These are phyloP conservation scores for Cyclotella cryptica DNA, from an alignment of 108 stramenopile genomes.

Conservation along the genomic window DNA sequence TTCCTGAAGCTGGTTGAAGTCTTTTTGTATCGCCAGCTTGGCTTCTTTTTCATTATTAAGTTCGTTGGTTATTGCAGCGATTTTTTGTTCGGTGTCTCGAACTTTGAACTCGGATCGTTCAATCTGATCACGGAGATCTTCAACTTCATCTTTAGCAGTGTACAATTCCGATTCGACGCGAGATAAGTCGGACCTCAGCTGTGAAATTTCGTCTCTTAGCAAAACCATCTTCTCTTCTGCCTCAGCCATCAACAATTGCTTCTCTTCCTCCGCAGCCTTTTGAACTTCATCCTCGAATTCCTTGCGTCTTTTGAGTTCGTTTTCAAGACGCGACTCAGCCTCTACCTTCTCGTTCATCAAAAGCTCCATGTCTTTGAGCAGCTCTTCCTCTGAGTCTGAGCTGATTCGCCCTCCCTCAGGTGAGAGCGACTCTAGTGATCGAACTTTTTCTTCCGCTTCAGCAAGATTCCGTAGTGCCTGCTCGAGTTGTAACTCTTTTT, in stretches of 20 bases:
- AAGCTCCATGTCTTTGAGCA: slow-evolving; percentile 55
- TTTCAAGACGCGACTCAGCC: slow-evolving; percentile 49
- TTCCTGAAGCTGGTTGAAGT: slow-evolving; percentile 32
- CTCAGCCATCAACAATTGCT: slow-evolving; percentile 68
- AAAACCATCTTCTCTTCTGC: slow-evolving; percentile 66
- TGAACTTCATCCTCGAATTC: slow-evolving; percentile 53
- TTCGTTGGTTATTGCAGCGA: slow-evolving; percentile 49
- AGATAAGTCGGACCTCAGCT: slow-evolving; percentile 51
- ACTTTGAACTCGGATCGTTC: slow-evolving; percentile 43
- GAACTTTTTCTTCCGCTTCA: slow-evolving; percentile 39
- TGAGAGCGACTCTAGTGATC: background rate
- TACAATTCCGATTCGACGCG: slow-evolving; percentile 73
- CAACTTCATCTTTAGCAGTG: slow-evolving; percentile 55
- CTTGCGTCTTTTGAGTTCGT: slow-evolving; percentile 50
- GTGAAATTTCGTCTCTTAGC: slow-evolving; percentile 49
- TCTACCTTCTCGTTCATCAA: slow-evolving; percentile 59
- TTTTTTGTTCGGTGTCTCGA: slow-evolving; percentile 22
- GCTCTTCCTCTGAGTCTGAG: slow-evolving; percentile 66
- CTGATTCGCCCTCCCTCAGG: background rate
- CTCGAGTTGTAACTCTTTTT: slow-evolving; percentile 48
- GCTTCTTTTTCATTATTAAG: slow-evolving; percentile 25
- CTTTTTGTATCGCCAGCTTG: slow-evolving; percentile 31
- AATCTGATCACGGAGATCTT: slow-evolving; percentile 62
- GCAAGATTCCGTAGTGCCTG: slow-evolving; percentile 44
- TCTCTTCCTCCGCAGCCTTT: slow-evolving; percentile 73